A percentile compares a stretch with the other conserved stretches of the same genome.
phyloP scores from a whole-genome alignment of 495 filamentous ascomycete species.

The Choiromyces venosus region DNA sequence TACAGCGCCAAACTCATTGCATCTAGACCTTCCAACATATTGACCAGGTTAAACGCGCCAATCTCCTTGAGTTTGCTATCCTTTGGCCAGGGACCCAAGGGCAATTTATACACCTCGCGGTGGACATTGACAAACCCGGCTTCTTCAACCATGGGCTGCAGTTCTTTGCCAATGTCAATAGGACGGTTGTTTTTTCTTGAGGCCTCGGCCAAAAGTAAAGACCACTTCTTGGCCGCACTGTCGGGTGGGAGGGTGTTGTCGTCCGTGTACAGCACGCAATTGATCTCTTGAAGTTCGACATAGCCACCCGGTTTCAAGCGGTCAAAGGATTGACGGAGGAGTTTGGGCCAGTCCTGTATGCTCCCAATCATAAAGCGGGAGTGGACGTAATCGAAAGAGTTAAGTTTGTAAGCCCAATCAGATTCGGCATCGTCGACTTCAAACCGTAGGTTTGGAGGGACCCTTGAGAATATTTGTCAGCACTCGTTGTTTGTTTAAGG shows the following conservation, averaged over 20 bases:
- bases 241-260: slow-evolving; percentile 17
- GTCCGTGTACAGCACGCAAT: slow-evolving; percentile 22
- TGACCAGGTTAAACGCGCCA: slow-evolving; percentile 20
- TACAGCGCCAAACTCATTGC: slow-evolving; percentile 27
- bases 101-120: slow-evolving; percentile 23
- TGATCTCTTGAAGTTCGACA: slow-evolving; percentile 27
- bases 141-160: slow-evolving; percentile 16
- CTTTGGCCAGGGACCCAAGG: slow-evolving; percentile 30
- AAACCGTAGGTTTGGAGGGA: slow-evolving; percentile 41
- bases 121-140: slow-evolving; percentile 19
- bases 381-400: slow-evolving; percentile 46
- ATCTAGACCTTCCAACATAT: slow-evolving; percentile 28
- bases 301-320: slow-evolving; percentile 37
- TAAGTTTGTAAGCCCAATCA: slow-evolving; percentile 45
- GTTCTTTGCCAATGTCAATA: slow-evolving; percentile 10
- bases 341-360: slow-evolving; percentile 30
- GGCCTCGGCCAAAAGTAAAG: slow-evolving; percentile 25
- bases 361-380: slow-evolving; percentile 42
- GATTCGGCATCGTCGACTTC: slow-evolving; percentile 49
- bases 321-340: slow-evolving; percentile 43
- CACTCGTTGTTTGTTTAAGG: background rate
- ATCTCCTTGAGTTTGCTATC: slow-evolving; percentile 31
- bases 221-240: slow-evolving; percentile 14
- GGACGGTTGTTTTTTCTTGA: slow-evolving; percentile 14
- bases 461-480: slow-evolving; percentile 11